Base-by-base conservation (phyloP, 331 rosid species). In the Phaseolus coccineus region DNA sequence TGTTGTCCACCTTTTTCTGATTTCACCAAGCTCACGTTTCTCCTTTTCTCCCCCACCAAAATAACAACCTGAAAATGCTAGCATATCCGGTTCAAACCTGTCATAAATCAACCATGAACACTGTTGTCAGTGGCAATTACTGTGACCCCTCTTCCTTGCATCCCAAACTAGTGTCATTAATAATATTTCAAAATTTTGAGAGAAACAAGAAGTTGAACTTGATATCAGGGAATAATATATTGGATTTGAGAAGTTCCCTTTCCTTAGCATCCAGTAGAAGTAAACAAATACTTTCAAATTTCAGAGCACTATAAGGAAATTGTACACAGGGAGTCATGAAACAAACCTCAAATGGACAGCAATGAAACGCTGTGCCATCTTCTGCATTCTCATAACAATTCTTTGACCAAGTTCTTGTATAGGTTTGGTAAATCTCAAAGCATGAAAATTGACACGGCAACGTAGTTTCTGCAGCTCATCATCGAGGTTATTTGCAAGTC, bases 51-150 rank as follows among this genome's bases (percentile, higher is more conserved):
- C 99, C 80, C 99, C 99, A 12, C 98, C 99, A 84, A 87, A 96
- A 83, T 96, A 96, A 88, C 99, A 96, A 51, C 98, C 91, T n/a
- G 99, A 96, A 87, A 96, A 96, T 52, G 99, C 99, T 55, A 96
- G 93, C 99, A 96, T 96, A 86, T 96, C 99, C 58, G 98, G 94
- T 86, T 96, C 99, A 90, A 93, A 96, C 93, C 99, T 96, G 88
- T 62, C 86, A 88, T 66, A 40, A 80, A 71, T 76, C 83, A 76
- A 69, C 19, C 33, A 27, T 15, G 40, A 79, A 50, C 11, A 69
- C 70, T 74, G 62, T 58, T 27, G 61, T 69, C 24, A 83, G 59
- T 19, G 52, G 14, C 59, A 81, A 31, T 42, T 52, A 56, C 24
- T 63, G 40, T 28, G 51, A 37, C 52, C 11, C 55, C 51, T 19